A percentile compares a stretch with the other conserved stretches of the same genome.
Evolutionary conservation across 2,329 filamentous ascomycete genomes (phyloP).

Genomic region (Arthrobotrys conoides): DNA sequence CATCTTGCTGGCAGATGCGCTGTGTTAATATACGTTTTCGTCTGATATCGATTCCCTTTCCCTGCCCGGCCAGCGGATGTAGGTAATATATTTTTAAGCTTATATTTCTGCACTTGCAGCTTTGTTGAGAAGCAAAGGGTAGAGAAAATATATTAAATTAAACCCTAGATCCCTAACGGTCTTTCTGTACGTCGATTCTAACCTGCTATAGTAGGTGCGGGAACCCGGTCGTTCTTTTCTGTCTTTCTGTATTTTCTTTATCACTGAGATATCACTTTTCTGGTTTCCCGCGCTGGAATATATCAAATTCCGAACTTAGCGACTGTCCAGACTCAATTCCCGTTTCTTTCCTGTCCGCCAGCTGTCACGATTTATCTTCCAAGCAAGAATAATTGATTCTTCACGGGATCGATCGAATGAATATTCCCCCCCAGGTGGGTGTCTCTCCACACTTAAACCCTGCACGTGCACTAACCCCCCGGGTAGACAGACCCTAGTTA

Average conservation of each 20-base stretch:
- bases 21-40: constrained; percentile 4
- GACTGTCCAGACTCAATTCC: too few species aligned
- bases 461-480: not conserved
- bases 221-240: not conserved
- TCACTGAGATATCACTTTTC: not conserved
- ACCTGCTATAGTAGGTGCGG: not conserved
- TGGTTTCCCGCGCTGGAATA: not conserved
- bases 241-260: not conserved
- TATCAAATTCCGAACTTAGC: not conserved
- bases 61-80: not conserved
- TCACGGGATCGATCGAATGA: not conserved
- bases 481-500: not conserved
- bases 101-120: constrained; percentile 1
- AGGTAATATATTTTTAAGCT: constrained; percentile 11
- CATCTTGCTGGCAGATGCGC: constrained; percentile 10
- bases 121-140: too few species aligned
- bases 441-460: not conserved
- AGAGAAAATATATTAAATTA: not conserved
- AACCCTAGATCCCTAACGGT: constrained; percentile 1
- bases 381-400: too few species aligned
- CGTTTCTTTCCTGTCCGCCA: too few species aligned
- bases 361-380: not conserved
- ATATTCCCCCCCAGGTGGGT: not conserved
- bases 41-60: not conserved
- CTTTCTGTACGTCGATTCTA: not conserved